These are phyloP conservation scores for Triangularia setosa DNA, from an alignment of 2,329 filamentous ascomycete genomes.

Conservation along the genomic window DNA sequence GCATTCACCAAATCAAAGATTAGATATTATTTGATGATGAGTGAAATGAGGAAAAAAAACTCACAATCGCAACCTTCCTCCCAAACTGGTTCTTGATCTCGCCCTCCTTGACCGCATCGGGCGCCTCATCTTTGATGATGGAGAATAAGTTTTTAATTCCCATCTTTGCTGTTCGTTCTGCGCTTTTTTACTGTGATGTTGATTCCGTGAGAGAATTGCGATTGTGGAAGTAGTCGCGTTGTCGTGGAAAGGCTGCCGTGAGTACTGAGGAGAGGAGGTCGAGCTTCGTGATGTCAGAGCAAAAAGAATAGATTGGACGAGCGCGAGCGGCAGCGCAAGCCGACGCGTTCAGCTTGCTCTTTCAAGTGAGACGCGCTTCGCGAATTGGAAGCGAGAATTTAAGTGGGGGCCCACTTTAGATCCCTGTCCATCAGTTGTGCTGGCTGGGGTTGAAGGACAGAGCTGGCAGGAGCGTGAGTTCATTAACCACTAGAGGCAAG, in stretches of 20 bases:
- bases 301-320: neutral
- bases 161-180: slow-evolving; percentile 38
- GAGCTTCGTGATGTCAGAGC: slow-evolving; percentile 15
- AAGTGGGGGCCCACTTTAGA: neutral
- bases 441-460: too few species aligned
- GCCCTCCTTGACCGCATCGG: slow-evolving; percentile 91
- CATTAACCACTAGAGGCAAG: too few species aligned
- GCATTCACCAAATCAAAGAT: slow-evolving; percentile 27
- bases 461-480: too few species aligned
- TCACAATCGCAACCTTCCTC: slow-evolving; percentile 93
- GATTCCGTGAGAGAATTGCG: slow-evolving; percentile 46
- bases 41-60: slow-evolving; percentile 33
- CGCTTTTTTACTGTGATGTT: neutral
- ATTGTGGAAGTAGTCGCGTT: slow-evolving; percentile 39
- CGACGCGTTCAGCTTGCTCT: slow-evolving; percentile 1
- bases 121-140: slow-evolving; percentile 86
- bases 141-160: slow-evolving; percentile 71
- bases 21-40: neutral
- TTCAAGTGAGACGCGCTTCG: slow-evolving; percentile 3
- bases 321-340: too few species aligned
- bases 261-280: neutral
- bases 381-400: neutral
- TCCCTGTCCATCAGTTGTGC: neutral
- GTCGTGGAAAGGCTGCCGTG: too few species aligned
- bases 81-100: slow-evolving; percentile 99